Conservation (phyloP, 164 flowering plant genomes). For the Pachysandra terminalis region DNA sequence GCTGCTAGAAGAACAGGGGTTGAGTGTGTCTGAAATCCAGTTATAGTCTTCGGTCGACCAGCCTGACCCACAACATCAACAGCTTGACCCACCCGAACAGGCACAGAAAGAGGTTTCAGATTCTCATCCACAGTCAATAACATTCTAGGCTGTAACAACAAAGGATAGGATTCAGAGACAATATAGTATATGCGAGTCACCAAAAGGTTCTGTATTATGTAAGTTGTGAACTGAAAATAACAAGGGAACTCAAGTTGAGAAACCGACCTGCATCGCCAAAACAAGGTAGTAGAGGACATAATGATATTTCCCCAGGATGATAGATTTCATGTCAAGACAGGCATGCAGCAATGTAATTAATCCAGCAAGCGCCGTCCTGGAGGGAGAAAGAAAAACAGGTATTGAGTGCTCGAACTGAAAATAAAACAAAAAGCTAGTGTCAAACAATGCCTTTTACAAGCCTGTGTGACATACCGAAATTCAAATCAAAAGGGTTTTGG, state of each 20-base stretch:
- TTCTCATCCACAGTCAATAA: conserved; percentile 87
- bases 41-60: conserved; percentile 94
- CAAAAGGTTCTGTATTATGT: not conserved
- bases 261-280: conserved; percentile 86
- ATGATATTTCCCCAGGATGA: conserved; percentile 85
- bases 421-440: not conserved
- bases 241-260: not conserved
- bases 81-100: conserved; percentile 96
- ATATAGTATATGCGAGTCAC: not conserved
- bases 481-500: too few species aligned
- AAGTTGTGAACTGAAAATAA: not conserved
- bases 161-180: too few species aligned
- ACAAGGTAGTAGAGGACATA: conserved; percentile 86
- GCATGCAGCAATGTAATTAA: conserved; percentile 68
- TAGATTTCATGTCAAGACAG: conserved; percentile 89
- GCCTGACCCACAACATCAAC: conserved; percentile 99
- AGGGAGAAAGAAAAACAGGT: not conserved
- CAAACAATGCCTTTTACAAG: too few species aligned
- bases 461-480: too few species aligned
- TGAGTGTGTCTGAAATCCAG: conserved; percentile 97
- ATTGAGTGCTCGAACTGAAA: not conserved
- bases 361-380: conserved; percentile 92
- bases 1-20: conserved; percentile 96
- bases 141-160: conserved; percentile 78
- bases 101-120: conserved; percentile 83